Percentiles rank a stretch among this genome's conserved stretches.
phyloP scores from a whole-genome alignment of 805 yeast genomes.

The Monosporozyma yasuniensis region DNA sequence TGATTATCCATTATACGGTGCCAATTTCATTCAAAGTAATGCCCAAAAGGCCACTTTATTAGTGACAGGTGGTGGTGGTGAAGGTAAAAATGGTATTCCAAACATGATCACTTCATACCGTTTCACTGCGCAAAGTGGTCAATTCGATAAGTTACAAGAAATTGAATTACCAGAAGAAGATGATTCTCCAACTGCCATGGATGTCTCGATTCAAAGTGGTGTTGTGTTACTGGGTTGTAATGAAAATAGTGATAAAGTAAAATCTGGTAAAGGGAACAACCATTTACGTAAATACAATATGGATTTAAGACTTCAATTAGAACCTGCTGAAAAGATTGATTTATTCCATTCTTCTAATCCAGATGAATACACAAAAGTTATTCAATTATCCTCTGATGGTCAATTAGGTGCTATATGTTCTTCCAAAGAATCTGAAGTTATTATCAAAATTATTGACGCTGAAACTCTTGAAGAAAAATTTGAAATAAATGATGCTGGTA shows the following conservation, averaged over 20 bases:
- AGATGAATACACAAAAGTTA: conserved; percentile 55
- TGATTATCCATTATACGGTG: conserved; percentile 77
- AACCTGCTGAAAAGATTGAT: conserved; percentile 53
- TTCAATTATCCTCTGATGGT: conserved; percentile 48
- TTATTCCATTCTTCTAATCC: conserved; percentile 37
- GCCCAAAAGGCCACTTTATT: conserved; percentile 67
- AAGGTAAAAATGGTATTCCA: conserved; percentile 84
- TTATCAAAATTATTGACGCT: conserved; percentile 50
- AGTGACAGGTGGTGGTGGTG: conserved; percentile 93
- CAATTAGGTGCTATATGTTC: conserved; percentile 58
- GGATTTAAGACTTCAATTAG: conserved; percentile 41
- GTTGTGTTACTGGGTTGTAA: conserved; percentile 67
- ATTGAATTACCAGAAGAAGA: conserved; percentile 51
- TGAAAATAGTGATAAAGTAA: conserved; percentile 51
- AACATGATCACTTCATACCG: conserved; percentile 53
- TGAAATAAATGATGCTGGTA: conserved; percentile 40
- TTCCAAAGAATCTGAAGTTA: conserved; percentile 48
- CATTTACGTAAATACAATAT: conserved; percentile 52
- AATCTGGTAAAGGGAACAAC: conserved; percentile 49
- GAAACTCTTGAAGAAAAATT: conserved; percentile 43
- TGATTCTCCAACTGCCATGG: conserved; percentile 81
- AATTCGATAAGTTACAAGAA: conserved; percentile 34
- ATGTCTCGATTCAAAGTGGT: conserved; percentile 18
- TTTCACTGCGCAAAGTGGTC: conserved; percentile 38
- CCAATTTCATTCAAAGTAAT: conserved; percentile 53